Conservation (phyloP, 2,329 filamentous ascomycete genomes). For the Juglanconis oblonga region DNA sequence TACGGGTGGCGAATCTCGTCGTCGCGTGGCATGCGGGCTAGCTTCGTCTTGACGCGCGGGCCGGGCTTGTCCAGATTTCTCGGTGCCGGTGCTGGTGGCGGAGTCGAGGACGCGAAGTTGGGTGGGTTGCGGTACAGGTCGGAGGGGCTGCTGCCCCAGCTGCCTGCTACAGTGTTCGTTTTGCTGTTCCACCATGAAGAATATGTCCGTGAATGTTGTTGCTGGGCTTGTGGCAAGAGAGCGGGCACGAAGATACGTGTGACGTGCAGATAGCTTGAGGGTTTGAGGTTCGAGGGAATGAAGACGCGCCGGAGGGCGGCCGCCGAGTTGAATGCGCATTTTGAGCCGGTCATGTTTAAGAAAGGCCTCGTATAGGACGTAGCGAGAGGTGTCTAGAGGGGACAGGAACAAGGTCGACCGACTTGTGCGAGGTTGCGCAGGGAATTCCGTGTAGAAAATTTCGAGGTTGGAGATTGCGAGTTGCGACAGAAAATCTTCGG, state of each 20-base stretch:
- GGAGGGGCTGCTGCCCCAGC: neutral
- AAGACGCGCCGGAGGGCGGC: slow-evolving; percentile 46
- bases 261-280: slow-evolving; percentile 11
- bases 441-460: neutral
- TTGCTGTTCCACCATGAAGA: neutral
- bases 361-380: neutral
- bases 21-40: slow-evolving; percentile 38
- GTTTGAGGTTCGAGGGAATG: slow-evolving; percentile 32
- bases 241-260: slow-evolving; percentile 17
- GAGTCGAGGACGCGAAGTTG: neutral
- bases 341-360: slow-evolving; percentile 35
- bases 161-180: neutral
- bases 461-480: slow-evolving; percentile 2
- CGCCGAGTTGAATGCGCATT: slow-evolving; percentile 42
- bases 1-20: slow-evolving; percentile 40
- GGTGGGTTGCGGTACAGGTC: too few relatives aligned
- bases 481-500: slow-evolving; percentile 1
- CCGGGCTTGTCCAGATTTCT: slow-evolving; percentile 24
- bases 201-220: slow-evolving; percentile 4
- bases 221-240: neutral
- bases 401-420: neutral
- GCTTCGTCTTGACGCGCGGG: slow-evolving; percentile 18
- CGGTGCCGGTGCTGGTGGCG: neutral
- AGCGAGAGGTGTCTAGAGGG: too few relatives aligned
- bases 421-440: neutral